phyloP scores from a whole-genome alignment of 176 grass and related monocot genomes.

The Zea luxurians region DNA sequence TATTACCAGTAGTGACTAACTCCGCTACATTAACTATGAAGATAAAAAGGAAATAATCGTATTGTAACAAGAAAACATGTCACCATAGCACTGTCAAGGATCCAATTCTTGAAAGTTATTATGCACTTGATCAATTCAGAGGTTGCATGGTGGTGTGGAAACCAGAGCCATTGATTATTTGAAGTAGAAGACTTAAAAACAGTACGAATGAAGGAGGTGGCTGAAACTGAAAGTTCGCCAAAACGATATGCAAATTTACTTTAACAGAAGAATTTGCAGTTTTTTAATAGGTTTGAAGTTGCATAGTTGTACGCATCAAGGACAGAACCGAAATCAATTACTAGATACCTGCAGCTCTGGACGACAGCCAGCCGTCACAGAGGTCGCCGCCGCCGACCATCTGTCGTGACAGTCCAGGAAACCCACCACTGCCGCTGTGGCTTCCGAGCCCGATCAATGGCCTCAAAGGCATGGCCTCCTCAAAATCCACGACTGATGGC shows the following conservation, averaged over 20 bases:
- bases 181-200: not conserved
- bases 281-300: not conserved
- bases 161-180: no score
- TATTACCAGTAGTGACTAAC: not conserved
- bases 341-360: constrained; percentile 38
- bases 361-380: not conserved
- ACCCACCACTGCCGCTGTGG: constrained; percentile 6
- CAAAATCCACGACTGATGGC: not conserved
- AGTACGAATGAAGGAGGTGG: not conserved
- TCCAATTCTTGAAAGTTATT: not conserved
- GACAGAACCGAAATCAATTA: not conserved
- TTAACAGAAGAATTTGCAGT: not conserved
- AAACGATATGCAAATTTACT: not conserved
- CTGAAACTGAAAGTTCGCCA: not conserved
- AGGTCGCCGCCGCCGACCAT: not conserved
- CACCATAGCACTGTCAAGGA: not conserved
- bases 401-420: not conserved
- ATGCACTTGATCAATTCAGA: not conserved
- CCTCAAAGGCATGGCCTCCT: constrained; percentile 24
- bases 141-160: not conserved
- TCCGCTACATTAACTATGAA: not conserved
- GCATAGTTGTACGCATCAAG: not conserved
- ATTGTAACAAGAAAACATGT: not conserved
- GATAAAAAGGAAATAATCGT: not conserved
- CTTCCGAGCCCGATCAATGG: constrained; percentile 18